phyloP scores from a whole-genome alignment of 2,329 filamentous ascomycete species.

The Aspergillus sp. region DNA sequence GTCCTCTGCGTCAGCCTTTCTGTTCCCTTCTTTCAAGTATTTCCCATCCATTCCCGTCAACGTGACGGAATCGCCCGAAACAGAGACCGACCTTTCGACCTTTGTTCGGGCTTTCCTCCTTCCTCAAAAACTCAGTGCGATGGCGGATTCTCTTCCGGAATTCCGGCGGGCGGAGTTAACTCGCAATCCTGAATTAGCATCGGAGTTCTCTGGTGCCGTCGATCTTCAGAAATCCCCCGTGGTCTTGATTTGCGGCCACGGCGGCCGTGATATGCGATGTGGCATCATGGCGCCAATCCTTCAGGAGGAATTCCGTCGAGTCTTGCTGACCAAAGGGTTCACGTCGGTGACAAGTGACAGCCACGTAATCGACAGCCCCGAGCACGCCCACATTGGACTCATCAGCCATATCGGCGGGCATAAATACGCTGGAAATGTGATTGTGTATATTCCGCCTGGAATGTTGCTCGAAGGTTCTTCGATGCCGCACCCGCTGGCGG shows the following conservation, averaged over 20 bases:
- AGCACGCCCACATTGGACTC: constrained; percentile 40
- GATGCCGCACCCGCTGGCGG: constrained; percentile 36
- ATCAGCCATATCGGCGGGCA: constrained; percentile 90
- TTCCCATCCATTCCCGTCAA: constrained; percentile 68
- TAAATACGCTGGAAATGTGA: constrained; percentile 91
- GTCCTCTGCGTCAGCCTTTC: constrained; percentile 59
- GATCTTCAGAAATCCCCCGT: constrained; percentile 59
- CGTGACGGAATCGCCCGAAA: constrained; percentile 43
- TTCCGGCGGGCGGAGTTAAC: constrained; percentile 34
- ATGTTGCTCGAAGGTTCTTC: constrained; percentile 25
- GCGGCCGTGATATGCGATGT: constrained; percentile 76
- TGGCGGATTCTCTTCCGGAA: constrained; percentile 33
- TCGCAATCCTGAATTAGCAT: constrained; percentile 51
- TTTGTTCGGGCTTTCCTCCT: constrained; percentile 48
- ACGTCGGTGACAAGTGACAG: constrained; percentile 18
- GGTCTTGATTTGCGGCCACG: constrained; percentile 86
- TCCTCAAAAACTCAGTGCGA: constrained; percentile 32
- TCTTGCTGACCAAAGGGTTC: constrained; percentile 32
- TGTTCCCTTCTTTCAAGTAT: constrained; percentile 82
- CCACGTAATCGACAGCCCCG: constrained; percentile 26
- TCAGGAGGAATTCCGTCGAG: constrained; percentile 64
- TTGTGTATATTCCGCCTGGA: constrained; percentile 66
- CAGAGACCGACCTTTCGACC: constrained; percentile 34
- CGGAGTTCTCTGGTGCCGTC: constrained; percentile 57
- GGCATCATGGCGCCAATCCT: constrained; percentile 76